Evolutionary conservation across 257 asterid genomes (phyloP).

Genomic region (Penstemon davidsonii): DNA sequence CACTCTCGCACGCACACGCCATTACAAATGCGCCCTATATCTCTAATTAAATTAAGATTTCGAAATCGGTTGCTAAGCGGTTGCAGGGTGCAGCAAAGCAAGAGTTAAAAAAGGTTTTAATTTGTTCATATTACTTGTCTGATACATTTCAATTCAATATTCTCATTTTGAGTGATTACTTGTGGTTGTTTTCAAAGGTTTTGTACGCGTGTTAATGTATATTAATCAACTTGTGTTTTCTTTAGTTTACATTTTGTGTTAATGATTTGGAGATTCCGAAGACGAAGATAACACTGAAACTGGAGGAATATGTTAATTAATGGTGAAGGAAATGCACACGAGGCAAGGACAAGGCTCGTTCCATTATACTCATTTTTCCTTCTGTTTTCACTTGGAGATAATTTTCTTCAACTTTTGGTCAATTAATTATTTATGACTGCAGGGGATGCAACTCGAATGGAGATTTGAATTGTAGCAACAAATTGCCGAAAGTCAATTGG

Average conservation of each 20-base stretch:
- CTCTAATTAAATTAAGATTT: background rate
- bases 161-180: too few species aligned
- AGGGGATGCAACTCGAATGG: conserved; percentile 46
- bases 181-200: too few species aligned
- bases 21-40: background rate
- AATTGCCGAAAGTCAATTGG: conserved; percentile 63
- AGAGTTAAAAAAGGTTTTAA: too few species aligned
- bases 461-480: conserved; percentile 34
- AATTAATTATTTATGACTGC: conserved; percentile 23
- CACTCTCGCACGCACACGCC: conserved; percentile 5
- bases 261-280: conserved; percentile 26
- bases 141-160: too few species aligned
- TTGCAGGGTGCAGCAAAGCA: background rate
- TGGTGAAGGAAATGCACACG: conserved; percentile 38
- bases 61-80: background rate
- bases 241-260: conserved; percentile 19
- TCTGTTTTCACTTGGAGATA: background rate
- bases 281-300: conserved; percentile 22
- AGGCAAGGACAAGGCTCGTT: conserved; percentile 40
- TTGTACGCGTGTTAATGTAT: too few species aligned
- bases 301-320: conserved; percentile 30
- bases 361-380: conserved; percentile 15
- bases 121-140: too few species aligned
- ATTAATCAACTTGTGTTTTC: background rate
- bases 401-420: background rate